Base-by-base conservation (phyloP, 1,284 basidiomycete genomes). In the Phellopilus nigrolimitatus region DNA sequence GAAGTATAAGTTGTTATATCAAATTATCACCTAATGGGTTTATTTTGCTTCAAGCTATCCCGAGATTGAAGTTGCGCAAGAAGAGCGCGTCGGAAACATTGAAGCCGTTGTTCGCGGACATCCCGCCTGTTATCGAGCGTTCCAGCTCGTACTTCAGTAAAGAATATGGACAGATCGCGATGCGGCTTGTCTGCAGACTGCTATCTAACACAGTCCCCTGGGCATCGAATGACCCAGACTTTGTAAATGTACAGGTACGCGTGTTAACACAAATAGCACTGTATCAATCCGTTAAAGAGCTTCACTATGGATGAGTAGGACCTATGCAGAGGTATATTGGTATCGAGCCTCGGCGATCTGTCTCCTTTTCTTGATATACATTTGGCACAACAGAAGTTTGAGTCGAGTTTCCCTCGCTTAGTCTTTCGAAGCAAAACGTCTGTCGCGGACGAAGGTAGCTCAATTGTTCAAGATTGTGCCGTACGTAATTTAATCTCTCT, bases 11-110 rank as follows among this genome's bases (percentile, higher is more conserved):
- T 19, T 22, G 9, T 30, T 5, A 50, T 46, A 19, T 47, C 2
- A 15, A 19, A n/a, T 22, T 5, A 12, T 42, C 42, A 38, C 47
- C 22, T 39, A 5, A 19, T 15, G 2, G 22, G 9, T 19, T 38
- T n/a, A n/a, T 36, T 4, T 27, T 17, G 12, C 53, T 6, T 47
- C 31, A 49, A 83, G 81, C 72, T 1, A 68, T 80, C 19, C 75
- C 79, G 25, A 74, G 78, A 34, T 61, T 76, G 34, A 74, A 63
- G 48, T 59, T 73, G 31, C 71, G 75, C 27, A 74, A 68, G 56
- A 73, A 68, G 56, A 65, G 71, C 0, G 65, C 74, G 0, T 65
- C 70, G 13, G 71, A 77, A 33, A 69, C 72, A 2, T 38, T 55
- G 24, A 41, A 40, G 30, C 43, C 49, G 22, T 39, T 55, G 15